Percentiles rank a stretch among this genome's conserved stretches.
Evolutionary conservation across 2,329 filamentous ascomycete species (phyloP).

Genomic region (Orbilia brochopaga): DNA sequence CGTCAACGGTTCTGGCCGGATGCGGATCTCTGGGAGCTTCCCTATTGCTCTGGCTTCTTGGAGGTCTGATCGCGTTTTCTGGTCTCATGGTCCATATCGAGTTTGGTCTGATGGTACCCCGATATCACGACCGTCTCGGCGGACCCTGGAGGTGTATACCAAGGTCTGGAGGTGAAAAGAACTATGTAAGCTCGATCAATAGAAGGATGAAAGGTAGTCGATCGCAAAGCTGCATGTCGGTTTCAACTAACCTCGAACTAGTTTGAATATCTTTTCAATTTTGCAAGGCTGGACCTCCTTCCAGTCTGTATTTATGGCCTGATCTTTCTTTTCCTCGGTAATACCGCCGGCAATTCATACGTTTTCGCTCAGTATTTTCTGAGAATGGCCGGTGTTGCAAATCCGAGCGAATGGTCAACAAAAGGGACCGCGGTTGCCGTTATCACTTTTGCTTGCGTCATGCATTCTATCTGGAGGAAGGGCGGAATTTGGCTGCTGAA

Average conservation of each 20-base stretch:
- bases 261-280: constrained; percentile 62
- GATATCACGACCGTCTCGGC: constrained; percentile 58
- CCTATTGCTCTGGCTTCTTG: constrained; percentile 62
- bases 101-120: constrained; percentile 61
- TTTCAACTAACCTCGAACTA: constrained; percentile 21
- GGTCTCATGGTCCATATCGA: constrained; percentile 58
- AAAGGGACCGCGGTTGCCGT: constrained; percentile 62
- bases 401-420: constrained; percentile 56
- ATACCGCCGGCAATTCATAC: constrained; percentile 63
- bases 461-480: constrained; percentile 62
- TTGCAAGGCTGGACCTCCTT: constrained; percentile 58
- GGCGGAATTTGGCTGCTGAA: constrained; percentile 65
- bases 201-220: too few species aligned
- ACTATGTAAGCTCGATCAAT: constrained; percentile 59
- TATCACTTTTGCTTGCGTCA: constrained; percentile 60
- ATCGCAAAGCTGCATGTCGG: too few species aligned
- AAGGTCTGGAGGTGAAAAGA: constrained; percentile 61
- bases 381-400: constrained; percentile 55
- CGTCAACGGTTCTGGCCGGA: constrained; percentile 60
- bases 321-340: constrained; percentile 61
- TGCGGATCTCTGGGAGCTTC: constrained; percentile 61
- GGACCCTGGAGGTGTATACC: constrained; percentile 57
- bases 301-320: constrained; percentile 61
- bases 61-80: constrained; percentile 61
- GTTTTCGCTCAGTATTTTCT: constrained; percentile 60